Base-by-base conservation (phyloP, 257 asterid genomes). In the Solanum acaule region DNA sequence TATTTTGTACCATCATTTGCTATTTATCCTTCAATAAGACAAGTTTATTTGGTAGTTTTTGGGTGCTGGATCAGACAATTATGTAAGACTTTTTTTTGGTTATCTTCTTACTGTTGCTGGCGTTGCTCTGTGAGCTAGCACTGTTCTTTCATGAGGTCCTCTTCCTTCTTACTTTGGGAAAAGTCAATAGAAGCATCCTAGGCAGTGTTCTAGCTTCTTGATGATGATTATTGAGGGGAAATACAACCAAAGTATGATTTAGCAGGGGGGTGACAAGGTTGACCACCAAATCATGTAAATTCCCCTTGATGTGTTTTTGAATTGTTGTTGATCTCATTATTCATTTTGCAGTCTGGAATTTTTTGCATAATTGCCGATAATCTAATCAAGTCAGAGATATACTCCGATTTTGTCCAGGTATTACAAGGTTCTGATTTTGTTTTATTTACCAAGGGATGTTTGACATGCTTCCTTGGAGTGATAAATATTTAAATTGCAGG, bases 401-500 rank as follows among this genome's bases (percentile, higher is more conserved):
- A 97, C 93, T 89, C 98, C 8, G 96, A 95, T 92, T 97, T 90
- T 83, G 77, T 95, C 88, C 99, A 97, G 91, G 99, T 94, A 95
- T 76, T 33, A 77, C 72, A 25, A 75, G 71, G 49, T 75, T 88
- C 49, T 87, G 71, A 72, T 56, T 27, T 18, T 46, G 83, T 86
- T 88, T 83, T 71, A 27, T 65, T 33, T 56, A 33, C 38, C 20
- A 70, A 23, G 49, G 73, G 63, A 63, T 22, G 40, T 70, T 82
- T 85, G 82, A 73, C 27, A 10, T 46, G 75, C 27, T 77, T 88
- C 70, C 88, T 83, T 67, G 71, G 78, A 84, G 34, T 83, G 20
- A 86, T 84, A 65, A 68, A 72, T 87, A 42, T 87, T 52, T 90
- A 18, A 27, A 83, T 72, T 93, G 93, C 98, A 96, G 99, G 93